Evolutionary conservation across 2,329 filamentous ascomycete species (phyloP).

Genomic region (Talaromyces pinophilus): DNA sequence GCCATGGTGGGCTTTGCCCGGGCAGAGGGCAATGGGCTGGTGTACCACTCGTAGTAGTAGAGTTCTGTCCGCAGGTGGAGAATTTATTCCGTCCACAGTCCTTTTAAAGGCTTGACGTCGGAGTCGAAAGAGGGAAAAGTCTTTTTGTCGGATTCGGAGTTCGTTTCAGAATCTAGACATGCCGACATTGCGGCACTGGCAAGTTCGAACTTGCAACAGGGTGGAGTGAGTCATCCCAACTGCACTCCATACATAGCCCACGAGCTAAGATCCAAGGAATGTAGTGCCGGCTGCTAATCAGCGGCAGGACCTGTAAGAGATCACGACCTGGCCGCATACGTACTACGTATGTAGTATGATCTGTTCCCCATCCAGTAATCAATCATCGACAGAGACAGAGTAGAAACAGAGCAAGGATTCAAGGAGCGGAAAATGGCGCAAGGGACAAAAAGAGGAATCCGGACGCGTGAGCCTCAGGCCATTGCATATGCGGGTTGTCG

Average conservation of each 20-base stretch:
- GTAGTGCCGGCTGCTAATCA: slow-evolving; percentile 1
- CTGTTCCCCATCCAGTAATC: background rate
- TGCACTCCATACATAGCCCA: background rate
- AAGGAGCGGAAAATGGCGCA: background rate
- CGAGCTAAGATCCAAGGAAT: background rate
- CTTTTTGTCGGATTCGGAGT: slow-evolving; percentile 2
- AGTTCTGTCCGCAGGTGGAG: background rate
- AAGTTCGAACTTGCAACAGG: background rate
- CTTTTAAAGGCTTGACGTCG: background rate
- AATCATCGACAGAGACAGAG: background rate
- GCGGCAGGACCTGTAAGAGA: background rate
- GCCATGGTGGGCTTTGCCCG: background rate
- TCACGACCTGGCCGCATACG: background rate
- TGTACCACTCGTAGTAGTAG: background rate
- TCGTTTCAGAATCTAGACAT: slow-evolving; percentile 6
- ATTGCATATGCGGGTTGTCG: background rate
- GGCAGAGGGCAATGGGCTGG: background rate
- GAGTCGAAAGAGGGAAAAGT: slow-evolving; percentile 9
- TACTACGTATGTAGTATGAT: background rate
- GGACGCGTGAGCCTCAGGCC: slow-evolving; percentile 9
- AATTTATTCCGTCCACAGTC: background rate
- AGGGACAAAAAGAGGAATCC: background rate
- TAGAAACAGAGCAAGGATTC: background rate
- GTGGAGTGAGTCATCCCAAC: slow-evolving; percentile 12
- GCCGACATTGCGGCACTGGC: background rate